Evolutionary conservation across 2,329 filamentous ascomycete genomes (phyloP), one percentile per base, ranked within the genome.

Genomic region (Cladosporium velox): DNA sequence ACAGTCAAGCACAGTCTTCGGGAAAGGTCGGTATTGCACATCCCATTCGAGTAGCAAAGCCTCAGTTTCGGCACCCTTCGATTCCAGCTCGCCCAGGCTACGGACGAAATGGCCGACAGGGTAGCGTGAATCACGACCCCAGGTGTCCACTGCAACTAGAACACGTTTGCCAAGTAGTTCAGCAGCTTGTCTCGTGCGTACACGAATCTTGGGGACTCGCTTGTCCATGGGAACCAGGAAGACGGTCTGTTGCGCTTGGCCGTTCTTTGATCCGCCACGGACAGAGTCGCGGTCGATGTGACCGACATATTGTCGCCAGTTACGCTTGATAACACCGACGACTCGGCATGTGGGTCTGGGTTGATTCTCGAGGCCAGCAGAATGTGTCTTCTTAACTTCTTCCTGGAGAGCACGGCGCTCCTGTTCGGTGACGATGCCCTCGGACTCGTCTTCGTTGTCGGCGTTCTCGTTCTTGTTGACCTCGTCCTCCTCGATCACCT

Each of bases 171-270:
- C 95, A 32, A 97, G 79, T 4, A 99, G 85, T 73, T 97, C 92
- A 18, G 88, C 88, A 28, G 93, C 93, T 79, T 98, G 95, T 61
- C 95, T 87, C 12, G 95, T 98, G 60, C 93, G 89, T 64, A 99
- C 88, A 55, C 93, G 88, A 73, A 99, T 97, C 82, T 98, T 99
- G 2, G 95, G 95, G 26, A 99, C 91, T 73, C 92, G 90, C 83
- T 97, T 98, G 79, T 99, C 94, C 94, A 99, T 98, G 4, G 95
- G 93, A 59, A 98, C 88, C 21, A 99, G 85, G 79, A 99, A 99
- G 15, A 99, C 93, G 18, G 88, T 96, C 76, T 97, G 93, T 76
- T 96, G 92, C 73, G 91, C 91, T 66, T 93, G 87, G 34, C 92
- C 92, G 72, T 93, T 90, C 67, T 88, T 90, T 1, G 87, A 86